Evolutionary conservation across 1,284 basidiomycete genomes (phyloP).

Genomic region (Malassezia japonica): DNA sequence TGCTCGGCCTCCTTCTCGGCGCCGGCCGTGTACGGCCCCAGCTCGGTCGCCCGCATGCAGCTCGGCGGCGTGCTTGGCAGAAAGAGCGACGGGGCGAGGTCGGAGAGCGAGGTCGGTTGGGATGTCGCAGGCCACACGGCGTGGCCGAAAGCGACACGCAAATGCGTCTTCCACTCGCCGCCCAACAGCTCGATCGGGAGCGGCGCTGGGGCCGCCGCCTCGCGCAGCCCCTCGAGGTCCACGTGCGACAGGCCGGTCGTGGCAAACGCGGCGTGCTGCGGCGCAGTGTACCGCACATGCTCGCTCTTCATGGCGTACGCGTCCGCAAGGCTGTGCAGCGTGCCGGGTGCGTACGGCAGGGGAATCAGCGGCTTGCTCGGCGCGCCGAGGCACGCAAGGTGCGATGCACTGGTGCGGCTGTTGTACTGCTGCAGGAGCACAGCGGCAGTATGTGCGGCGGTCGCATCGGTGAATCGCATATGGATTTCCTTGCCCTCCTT

Average conservation of each 20-base stretch:
- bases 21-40: neutral
- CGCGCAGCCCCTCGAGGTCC: neutral
- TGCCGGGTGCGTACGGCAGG: neutral
- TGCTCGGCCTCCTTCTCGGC: too few relatives aligned
- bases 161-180: neutral
- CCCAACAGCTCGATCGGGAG: neutral
- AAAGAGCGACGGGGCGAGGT: neutral
- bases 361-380: neutral
- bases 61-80: constrained; percentile 1
- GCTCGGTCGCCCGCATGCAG: neutral
- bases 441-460: neutral
- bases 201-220: neutral
- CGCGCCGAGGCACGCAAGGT: neutral
- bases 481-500: neutral
- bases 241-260: too few relatives aligned
- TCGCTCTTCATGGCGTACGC: neutral
- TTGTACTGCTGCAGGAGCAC: constrained; percentile 5
- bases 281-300: neutral
- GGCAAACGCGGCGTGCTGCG: neutral
- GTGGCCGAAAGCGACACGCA: constrained; percentile 4
- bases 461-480: neutral
- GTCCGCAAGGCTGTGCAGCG: neutral
- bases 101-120: neutral
- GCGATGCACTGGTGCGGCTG: neutral
- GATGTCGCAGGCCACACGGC: neutral